A percentile compares a stretch with the other conserved stretches of the same genome.
Evolutionary conservation across 257 asterid genomes (phyloP).

Genomic region (Plantago elongata): DNA sequence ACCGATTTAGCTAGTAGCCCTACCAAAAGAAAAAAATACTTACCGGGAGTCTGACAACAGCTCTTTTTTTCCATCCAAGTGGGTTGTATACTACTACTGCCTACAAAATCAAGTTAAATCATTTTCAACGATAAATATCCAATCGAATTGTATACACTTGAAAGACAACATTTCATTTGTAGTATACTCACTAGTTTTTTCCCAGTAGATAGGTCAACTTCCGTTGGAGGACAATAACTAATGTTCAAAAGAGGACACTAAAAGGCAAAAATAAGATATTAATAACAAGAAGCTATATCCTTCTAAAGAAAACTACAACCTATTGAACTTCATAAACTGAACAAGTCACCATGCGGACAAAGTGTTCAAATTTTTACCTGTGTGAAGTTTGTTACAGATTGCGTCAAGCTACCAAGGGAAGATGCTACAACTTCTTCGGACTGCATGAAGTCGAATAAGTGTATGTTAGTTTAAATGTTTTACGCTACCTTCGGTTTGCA

Average conservation of each 20-base stretch:
- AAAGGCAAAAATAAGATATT: neutral
- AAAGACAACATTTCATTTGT: no score
- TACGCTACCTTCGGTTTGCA: no score
- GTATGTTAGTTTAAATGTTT: neutral
- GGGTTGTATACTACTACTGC: slow-evolving; percentile 36
- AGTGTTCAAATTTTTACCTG: slow-evolving; percentile 2
- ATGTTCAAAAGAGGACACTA: slow-evolving; percentile 55
- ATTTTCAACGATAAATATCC: no score
- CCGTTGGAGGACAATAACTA: slow-evolving; percentile 52
- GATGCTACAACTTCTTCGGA: slow-evolving; percentile 17
- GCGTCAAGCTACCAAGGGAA: slow-evolving; percentile 14
- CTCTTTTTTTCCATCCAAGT: slow-evolving; percentile 40
- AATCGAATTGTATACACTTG: no score
- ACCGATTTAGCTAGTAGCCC: neutral
- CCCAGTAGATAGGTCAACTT: slow-evolving; percentile 31
- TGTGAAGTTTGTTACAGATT: slow-evolving; percentile 5
- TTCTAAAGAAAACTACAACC: neutral
- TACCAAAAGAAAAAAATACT: neutral
- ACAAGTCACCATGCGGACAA: neutral
- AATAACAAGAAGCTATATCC: neutral
- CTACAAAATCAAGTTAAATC: slow-evolving; percentile 21
- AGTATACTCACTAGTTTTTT: slow-evolving; percentile 30
- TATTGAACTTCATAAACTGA: neutral
- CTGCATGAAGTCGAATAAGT: neutral
- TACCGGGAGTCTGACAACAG: slow-evolving; percentile 33